Conservation (phyloP, 148 eudicot species). For the Simmondsia chinensis region DNA sequence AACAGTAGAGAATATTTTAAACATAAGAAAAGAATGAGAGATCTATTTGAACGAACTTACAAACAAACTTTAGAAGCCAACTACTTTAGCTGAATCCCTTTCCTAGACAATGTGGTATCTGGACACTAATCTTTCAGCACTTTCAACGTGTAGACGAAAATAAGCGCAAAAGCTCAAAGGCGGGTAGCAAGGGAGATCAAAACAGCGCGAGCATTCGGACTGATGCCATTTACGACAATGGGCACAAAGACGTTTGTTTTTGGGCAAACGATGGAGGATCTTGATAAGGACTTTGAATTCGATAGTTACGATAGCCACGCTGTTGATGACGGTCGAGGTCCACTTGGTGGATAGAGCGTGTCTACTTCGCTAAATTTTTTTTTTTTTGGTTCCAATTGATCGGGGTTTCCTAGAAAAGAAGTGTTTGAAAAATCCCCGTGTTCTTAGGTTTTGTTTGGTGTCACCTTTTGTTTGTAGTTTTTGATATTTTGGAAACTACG, state of each 20-base stretch:
- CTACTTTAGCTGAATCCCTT: background rate
- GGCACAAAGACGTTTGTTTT: slow-evolving; percentile 55
- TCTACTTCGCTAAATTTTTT: too few relatives aligned
- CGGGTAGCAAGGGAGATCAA: slow-evolving; percentile 94
- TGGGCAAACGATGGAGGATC: slow-evolving; percentile 67
- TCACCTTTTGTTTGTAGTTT: too few relatives aligned
- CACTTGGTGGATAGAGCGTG: slow-evolving; percentile 16
- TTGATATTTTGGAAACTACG: too few relatives aligned
- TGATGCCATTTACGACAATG: slow-evolving; percentile 87
- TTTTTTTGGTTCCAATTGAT: too few relatives aligned
- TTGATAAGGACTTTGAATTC: slow-evolving; percentile 39
- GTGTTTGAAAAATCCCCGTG: too few relatives aligned
- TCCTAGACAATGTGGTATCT: background rate
- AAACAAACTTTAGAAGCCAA: too few relatives aligned
- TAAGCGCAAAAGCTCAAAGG: slow-evolving; percentile 94
- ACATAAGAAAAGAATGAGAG: too few relatives aligned
- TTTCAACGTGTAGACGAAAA: slow-evolving; percentile 46
- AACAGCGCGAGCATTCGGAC: slow-evolving; percentile 85
- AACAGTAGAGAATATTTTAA: too few relatives aligned
- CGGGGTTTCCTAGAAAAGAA: too few relatives aligned
- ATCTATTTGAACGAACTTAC: too few relatives aligned
- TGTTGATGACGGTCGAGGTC: slow-evolving; percentile 13
- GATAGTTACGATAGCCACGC: slow-evolving; percentile 24
- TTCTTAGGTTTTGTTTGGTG: too few relatives aligned
- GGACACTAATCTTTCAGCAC: slow-evolving; percentile 1